A percentile compares a stretch with the other conserved stretches of the same genome.
Conservation (phyloP, 805 yeast species). For the Suhomyces sp. region DNA sequence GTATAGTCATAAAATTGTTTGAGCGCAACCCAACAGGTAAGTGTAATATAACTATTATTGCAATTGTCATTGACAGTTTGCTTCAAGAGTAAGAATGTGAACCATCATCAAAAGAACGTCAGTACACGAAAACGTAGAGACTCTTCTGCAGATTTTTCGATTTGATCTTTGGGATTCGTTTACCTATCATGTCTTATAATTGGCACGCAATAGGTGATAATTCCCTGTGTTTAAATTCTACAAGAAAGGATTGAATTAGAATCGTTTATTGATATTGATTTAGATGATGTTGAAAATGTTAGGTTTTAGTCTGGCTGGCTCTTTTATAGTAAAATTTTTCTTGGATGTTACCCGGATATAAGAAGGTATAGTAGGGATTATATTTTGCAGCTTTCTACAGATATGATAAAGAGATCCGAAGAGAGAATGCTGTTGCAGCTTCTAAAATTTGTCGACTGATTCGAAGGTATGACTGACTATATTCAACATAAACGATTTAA, state of each 20-base stretch:
- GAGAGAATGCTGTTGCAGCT: too few relatives aligned
- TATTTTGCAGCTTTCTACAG: too few relatives aligned
- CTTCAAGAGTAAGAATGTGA: constrained; percentile 7
- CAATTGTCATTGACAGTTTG: too few relatives aligned
- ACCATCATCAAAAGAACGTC: constrained; percentile 16
- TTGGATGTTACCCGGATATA: constrained; percentile 3
- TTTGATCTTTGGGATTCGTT: constrained; percentile 53
- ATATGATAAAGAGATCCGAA: too few relatives aligned
- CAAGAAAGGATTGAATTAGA: background rate
- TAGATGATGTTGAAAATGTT: background rate
- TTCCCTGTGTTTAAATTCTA: constrained; percentile 1
- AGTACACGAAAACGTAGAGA: constrained; percentile 9
- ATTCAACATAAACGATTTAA: too few relatives aligned
- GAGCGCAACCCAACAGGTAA: too few relatives aligned
- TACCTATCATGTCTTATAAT: constrained; percentile 44
- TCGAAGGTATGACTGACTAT: too few relatives aligned
- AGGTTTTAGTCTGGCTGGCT: background rate
- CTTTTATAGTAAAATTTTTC: constrained; percentile 2
- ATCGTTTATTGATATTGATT: constrained; percentile 1
- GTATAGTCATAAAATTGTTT: too few relatives aligned
- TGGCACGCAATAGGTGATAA: constrained; percentile 49
- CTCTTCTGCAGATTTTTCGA: constrained; percentile 15
- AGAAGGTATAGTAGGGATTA: too few relatives aligned
- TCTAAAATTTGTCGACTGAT: too few relatives aligned
- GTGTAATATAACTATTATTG: too few relatives aligned